These are phyloP conservation scores for Penstemon barbatus DNA, from an alignment of 257 asterid genomes.

Conservation along the genomic window DNA sequence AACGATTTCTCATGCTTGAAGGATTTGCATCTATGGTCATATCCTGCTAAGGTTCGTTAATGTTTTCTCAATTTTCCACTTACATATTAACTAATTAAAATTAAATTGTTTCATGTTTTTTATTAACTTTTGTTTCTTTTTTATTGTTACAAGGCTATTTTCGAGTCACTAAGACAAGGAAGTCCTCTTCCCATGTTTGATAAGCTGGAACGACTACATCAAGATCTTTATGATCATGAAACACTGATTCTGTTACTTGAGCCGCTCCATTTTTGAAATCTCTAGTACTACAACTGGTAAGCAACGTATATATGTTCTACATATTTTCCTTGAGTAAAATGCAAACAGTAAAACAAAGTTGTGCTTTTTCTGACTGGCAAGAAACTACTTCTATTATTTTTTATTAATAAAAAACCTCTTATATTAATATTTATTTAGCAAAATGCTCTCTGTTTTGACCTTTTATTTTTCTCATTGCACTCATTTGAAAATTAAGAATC, in stretches of 20 bases:
- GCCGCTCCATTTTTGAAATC: slow-evolving; percentile 5
- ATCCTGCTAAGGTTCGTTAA: slow-evolving; percentile 10
- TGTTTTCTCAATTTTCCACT: background rate
- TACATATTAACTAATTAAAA: background rate
- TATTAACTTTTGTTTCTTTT: background rate
- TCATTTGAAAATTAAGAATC: no score
- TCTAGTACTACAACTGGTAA: slow-evolving; percentile 11
- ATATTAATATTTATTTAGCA: no score
- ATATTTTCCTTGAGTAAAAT: no score
- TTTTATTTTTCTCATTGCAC: background rate
- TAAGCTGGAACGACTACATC: background rate
- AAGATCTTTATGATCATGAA: background rate
- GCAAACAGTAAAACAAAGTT: no score
- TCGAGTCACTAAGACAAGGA: background rate
- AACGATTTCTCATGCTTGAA: background rate
- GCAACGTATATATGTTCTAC: background rate
- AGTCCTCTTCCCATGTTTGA: background rate
- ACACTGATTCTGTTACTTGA: slow-evolving; percentile 2
- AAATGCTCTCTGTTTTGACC: no score
- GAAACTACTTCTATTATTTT: background rate
- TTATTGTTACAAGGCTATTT: background rate
- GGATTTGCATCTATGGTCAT: background rate
- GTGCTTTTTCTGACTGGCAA: no score
- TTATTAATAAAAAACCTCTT: no score
- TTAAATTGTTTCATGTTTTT: background rate